phyloP scores from a whole-genome alignment of 495 filamentous ascomycete species.

The Daldinia bambusicola region DNA sequence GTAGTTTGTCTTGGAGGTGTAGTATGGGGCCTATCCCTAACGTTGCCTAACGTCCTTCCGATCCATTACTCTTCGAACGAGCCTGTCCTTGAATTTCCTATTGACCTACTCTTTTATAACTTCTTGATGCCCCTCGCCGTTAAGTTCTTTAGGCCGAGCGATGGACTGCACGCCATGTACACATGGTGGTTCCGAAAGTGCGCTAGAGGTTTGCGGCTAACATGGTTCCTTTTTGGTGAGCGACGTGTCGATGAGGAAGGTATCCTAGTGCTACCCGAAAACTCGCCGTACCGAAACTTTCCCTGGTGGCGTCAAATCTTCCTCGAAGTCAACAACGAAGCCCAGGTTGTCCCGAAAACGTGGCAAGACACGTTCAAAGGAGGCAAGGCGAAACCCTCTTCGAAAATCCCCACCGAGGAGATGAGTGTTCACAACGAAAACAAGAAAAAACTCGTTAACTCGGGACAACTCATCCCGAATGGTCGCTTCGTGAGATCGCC shows the following conservation, averaged over 20 bases:
- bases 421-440: constrained; percentile 33
- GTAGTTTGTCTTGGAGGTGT: constrained; percentile 94
- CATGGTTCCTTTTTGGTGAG: constrained; percentile 92
- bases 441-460: constrained; percentile 56
- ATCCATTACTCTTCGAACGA: constrained; percentile 92
- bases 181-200: constrained; percentile 96
- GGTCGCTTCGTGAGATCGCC: constrained; percentile 92
- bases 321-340: constrained; percentile 49
- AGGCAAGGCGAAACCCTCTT: constrained; percentile 48
- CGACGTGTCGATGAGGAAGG: constrained; percentile 85
- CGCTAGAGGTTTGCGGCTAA: constrained; percentile 80
- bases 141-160: constrained; percentile 82
- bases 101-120: constrained; percentile 96
- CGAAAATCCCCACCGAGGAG: constrained; percentile 39
- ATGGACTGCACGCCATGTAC: constrained; percentile 84
- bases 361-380: constrained; percentile 56
- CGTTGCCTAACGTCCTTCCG: constrained; percentile 77
- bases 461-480: constrained; percentile 63
- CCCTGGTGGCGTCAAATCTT: constrained; percentile 51
- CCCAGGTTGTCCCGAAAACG: constrained; percentile 51
- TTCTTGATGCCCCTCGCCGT: constrained; percentile 90
- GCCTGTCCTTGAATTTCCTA: constrained; percentile 91
- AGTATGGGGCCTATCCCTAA: constrained; percentile 84
- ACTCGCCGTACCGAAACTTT: constrained; percentile 41
- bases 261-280: constrained; percentile 44